These are phyloP conservation scores for Leptographium galeiforme DNA, from an alignment of 2,329 filamentous ascomycete genomes.

Conservation along the genomic window DNA sequence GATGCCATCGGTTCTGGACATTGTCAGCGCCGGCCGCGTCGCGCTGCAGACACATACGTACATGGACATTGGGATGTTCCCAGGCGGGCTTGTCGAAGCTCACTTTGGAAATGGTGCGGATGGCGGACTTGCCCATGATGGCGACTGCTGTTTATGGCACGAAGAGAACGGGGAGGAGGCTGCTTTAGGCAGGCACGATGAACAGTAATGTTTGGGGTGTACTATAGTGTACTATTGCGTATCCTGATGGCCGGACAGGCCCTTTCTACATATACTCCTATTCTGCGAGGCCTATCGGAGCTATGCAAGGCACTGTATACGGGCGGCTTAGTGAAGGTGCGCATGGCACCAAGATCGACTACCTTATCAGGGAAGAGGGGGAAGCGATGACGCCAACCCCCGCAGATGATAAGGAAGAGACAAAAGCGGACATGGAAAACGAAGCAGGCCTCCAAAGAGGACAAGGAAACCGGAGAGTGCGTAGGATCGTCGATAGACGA, in stretches of 20 bases:
- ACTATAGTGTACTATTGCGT: too few relatives aligned
- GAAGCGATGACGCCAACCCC: neutral
- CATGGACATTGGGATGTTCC: slow-evolving; percentile 58
- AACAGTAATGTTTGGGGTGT: too few relatives aligned
- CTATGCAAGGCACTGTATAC: too few relatives aligned
- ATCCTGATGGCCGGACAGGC: too few relatives aligned
- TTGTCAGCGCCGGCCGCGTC: too few relatives aligned
- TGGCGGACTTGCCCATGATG: slow-evolving; percentile 28
- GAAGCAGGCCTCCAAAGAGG: neutral
- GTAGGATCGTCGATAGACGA: neutral
- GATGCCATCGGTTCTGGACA: slow-evolving; percentile 77
- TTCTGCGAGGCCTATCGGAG: too few relatives aligned
- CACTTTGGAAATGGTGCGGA: slow-evolving; percentile 62
- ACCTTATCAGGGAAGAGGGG: too few relatives aligned
- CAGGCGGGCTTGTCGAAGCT: slow-evolving; percentile 58
- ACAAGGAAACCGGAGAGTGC: too few relatives aligned
- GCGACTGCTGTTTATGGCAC: neutral
- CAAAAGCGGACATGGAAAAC: neutral
- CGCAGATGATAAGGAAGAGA: neutral
- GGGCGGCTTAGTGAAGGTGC: too few relatives aligned
- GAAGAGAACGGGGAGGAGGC: neutral
- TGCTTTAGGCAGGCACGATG: neutral
- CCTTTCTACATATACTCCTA: too few relatives aligned
- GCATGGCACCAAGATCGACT: neutral
- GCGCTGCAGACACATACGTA: slow-evolving; percentile 24